These are phyloP conservation scores for Irpex sp. DNA, from an alignment of 1,284 basidiomycete species.

Conservation along the genomic window DNA sequence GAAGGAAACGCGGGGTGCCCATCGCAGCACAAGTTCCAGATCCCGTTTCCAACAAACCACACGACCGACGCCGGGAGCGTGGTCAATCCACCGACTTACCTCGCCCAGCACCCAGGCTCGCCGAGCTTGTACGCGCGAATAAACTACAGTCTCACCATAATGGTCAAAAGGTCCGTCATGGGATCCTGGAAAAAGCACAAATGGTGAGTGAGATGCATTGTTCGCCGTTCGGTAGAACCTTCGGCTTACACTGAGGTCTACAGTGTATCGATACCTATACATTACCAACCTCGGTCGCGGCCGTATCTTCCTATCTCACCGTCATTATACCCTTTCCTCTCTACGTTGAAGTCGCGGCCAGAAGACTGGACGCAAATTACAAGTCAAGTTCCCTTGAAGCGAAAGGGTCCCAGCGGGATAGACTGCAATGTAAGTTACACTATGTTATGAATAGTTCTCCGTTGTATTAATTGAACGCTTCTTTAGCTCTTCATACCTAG, in stretches of 20 bases:
- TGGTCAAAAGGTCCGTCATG: conserved; percentile 12
- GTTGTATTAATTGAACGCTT: background rate
- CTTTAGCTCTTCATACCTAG: conserved; percentile 48
- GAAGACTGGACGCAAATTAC: conserved; percentile 61
- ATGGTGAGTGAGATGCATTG: conserved; percentile 8
- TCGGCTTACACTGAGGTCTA: conserved; percentile 13
- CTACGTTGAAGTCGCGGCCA: conserved; percentile 47
- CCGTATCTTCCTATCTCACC: conserved; percentile 41
- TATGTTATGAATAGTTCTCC: background rate
- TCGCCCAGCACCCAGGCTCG: conserved; percentile 29
- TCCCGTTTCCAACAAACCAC: conserved; percentile 44
- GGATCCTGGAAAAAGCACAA: conserved; percentile 12
- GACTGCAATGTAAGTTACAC: conserved; percentile 41
- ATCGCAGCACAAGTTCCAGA: conserved; percentile 42
- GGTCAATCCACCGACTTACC: conserved; percentile 52
- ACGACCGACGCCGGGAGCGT: conserved; percentile 27
- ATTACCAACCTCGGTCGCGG: conserved; percentile 51
- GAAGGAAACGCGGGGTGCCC: conserved; percentile 33
- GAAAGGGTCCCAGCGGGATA: conserved; percentile 23
- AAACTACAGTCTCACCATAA: conserved; percentile 41
- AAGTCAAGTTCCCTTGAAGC: conserved; percentile 36
- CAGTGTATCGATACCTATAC: conserved; percentile 30
- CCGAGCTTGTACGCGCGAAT: conserved; percentile 27
- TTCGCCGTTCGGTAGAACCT: conserved; percentile 11
- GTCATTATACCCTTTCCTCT: conserved; percentile 35